phyloP scores from a whole-genome alignment of 2,329 filamentous ascomycete genomes.

The Aspergillus melleus region DNA sequence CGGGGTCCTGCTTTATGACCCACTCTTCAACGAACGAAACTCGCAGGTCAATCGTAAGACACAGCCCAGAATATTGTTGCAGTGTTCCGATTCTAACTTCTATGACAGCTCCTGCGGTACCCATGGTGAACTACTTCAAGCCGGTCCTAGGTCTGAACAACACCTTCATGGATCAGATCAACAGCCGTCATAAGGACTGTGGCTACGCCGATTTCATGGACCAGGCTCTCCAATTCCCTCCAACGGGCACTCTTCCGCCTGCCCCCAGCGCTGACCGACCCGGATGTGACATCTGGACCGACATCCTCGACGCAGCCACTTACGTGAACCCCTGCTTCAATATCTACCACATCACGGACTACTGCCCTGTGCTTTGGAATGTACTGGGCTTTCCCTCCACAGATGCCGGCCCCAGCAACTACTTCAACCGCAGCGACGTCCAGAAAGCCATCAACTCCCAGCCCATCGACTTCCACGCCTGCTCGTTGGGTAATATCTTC shows the following conservation, averaged over 20 bases:
- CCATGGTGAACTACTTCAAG: constrained; percentile 43
- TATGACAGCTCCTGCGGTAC: constrained; percentile 35
- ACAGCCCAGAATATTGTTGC: background rate
- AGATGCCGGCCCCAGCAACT: constrained; percentile 61
- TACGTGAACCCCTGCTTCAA: constrained; percentile 75
- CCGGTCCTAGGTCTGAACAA: constrained; percentile 45
- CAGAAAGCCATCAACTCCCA: constrained; percentile 65
- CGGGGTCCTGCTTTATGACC: constrained; percentile 72
- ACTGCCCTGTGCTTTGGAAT: constrained; percentile 69
- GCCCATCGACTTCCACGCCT: constrained; percentile 43
- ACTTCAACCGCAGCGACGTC: constrained; percentile 70
- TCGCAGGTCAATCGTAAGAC: background rate
- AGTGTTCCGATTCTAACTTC: background rate
- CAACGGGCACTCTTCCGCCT: constrained; percentile 59
- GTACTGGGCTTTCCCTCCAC: constrained; percentile 68
- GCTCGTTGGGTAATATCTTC: constrained; percentile 40
- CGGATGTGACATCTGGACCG: constrained; percentile 59
- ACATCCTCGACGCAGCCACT: constrained; percentile 55
- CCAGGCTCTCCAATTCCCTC: constrained; percentile 63
- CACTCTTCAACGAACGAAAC: constrained; percentile 55
- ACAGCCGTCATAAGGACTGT: constrained; percentile 42
- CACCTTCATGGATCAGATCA: constrained; percentile 40
- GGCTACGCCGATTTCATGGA: constrained; percentile 46
- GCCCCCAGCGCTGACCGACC: constrained; percentile 43
- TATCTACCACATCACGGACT: constrained; percentile 69